phyloP scores from a whole-genome alignment of 2,329 filamentous ascomycete species.

The Tolypocladium paradoxum region DNA sequence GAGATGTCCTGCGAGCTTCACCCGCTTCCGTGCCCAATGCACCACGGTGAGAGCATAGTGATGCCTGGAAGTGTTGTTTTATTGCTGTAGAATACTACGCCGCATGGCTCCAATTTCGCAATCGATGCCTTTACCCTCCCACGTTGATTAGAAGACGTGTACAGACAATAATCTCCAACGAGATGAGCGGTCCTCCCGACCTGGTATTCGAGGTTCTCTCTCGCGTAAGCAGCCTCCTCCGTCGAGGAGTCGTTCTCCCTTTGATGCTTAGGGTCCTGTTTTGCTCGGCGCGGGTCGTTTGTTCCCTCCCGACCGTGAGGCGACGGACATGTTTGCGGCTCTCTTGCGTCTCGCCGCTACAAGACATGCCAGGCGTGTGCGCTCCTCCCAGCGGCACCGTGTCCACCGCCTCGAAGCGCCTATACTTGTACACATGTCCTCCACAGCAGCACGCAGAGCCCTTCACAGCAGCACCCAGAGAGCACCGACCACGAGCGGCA shows the following conservation, averaged over 20 bases:
- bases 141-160: neutral
- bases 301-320: too few species aligned
- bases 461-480: constrained; percentile 28
- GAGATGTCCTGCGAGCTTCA: neutral
- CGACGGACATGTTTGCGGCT: too few species aligned
- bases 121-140: neutral
- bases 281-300: neutral
- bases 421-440: neutral
- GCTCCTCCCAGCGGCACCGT: neutral
- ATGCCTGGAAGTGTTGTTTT: neutral
- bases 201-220: neutral
- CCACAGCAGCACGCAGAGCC: constrained; percentile 29
- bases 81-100: neutral
- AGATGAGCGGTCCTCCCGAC: neutral
- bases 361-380: too few species aligned
- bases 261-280: neutral
- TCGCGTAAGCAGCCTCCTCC: neutral
- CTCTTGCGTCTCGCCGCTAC: neutral
- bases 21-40: neutral
- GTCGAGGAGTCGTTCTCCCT: neutral
- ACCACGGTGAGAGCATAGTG: neutral
- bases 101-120: neutral
- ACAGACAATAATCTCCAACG: neutral
- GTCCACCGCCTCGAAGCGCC: neutral
- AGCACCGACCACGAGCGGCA: constrained; percentile 28